Base-by-base conservation (phyloP, 257 asterid genomes). In the Striga asiatica region DNA sequence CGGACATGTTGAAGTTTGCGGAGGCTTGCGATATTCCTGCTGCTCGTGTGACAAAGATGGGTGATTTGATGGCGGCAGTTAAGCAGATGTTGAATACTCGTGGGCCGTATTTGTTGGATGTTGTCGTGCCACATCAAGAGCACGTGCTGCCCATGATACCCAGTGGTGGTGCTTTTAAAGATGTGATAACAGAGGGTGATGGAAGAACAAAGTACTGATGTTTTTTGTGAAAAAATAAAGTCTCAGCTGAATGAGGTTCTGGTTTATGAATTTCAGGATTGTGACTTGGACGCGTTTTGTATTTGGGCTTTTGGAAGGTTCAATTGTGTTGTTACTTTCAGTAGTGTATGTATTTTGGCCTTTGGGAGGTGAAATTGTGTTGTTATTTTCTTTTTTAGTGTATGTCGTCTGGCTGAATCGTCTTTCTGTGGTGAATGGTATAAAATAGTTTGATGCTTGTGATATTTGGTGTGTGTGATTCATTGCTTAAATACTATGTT, bases 61-160 rank as follows among this genome's bases (percentile, higher is more conserved):
- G 34, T 2, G 84, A 84, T 5, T 67, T 84, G 2, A 73, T 58
- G 71, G 82, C 56, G 2, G 88, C 97, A 2, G 55, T 88, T 34
- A 82, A 71, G 34, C 80, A 71, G 74, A 84, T 88, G 95, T 20
- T 84, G 69, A 80, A 84, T 31, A 88, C 91, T 0, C 85, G 93
- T 0, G 91, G 93, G 10, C 95, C 95, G 0, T 84, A 84, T 54
- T 70, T 84, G 63, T 57, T 84, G 72, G 97, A 88, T 69, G 93
- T 84, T 19, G 71, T 84, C 18, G 94, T 84, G 2, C 83, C 94
- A 0, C 94, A 87, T 68, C 96, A 84, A 50, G 94, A 87, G 21
- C 94, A 84, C 11, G 96, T 87, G 7, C 56, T 87, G 73, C 94
- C 96, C 12, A 87, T 81, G 94, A 87, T 87, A 50, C 96, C 94